Conservation (phyloP, 192 early-diverging fungal species). For the Coemansia reversa region DNA sequence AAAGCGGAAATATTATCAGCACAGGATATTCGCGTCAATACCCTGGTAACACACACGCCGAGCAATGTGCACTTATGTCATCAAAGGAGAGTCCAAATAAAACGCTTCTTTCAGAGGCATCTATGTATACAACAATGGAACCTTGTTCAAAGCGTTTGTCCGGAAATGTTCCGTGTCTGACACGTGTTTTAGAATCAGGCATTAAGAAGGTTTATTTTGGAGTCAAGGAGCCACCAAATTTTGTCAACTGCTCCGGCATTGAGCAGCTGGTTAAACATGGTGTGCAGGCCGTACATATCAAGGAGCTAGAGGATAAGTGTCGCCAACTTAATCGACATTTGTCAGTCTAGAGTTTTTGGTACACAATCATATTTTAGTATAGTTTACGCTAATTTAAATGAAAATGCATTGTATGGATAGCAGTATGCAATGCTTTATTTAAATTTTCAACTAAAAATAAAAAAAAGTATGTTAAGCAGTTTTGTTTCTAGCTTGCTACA, state of each 20-base stretch:
- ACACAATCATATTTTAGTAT: not conserved
- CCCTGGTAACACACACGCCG: constrained; percentile 97
- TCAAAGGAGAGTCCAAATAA: constrained; percentile 21
- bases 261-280: constrained; percentile 63
- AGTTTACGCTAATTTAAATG: not conserved
- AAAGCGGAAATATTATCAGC: constrained; percentile 56
- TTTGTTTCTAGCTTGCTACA: no score
- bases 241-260: constrained; percentile 82
- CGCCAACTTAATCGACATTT: constrained; percentile 65
- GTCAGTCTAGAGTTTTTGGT: not conserved
- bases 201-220: constrained; percentile 79
- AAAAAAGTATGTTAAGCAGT: no score
- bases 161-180: constrained; percentile 75
- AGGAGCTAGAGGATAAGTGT: constrained; percentile 70
- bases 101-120: not conserved
- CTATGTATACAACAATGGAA: constrained; percentile 94
- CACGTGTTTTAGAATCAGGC: constrained; percentile 61
- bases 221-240: constrained; percentile 77
- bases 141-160: constrained; percentile 87
- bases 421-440: not conserved
- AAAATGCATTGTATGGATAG: not conserved
- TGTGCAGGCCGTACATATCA: constrained; percentile 70
- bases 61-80: constrained; percentile 83
- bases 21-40: constrained; percentile 92
- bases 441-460: no score